Percentiles rank a stretch among this genome's conserved stretches.
Evolutionary conservation across 2,329 filamentous ascomycete genomes (phyloP).

Genomic region (Helminthosporium solani): DNA sequence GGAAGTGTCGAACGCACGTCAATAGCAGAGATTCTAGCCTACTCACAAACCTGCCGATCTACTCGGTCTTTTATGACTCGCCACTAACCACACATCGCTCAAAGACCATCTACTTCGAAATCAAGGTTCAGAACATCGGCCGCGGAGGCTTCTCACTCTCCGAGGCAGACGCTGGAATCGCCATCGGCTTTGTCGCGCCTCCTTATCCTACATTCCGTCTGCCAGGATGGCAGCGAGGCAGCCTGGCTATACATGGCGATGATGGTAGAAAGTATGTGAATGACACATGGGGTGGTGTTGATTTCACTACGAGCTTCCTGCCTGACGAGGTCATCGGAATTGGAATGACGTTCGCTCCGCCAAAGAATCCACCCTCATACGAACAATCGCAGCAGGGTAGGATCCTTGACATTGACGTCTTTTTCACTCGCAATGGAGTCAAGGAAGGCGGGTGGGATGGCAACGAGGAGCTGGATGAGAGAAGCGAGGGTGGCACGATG

Average conservation of each 20-base stretch:
- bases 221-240: conserved; percentile 78
- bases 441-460: conserved; percentile 66
- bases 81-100: conserved; percentile 54
- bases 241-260: conserved; percentile 74
- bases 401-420: conserved; percentile 58
- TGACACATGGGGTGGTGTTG: conserved; percentile 69
- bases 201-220: conserved; percentile 77
- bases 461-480: conserved; percentile 70
- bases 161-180: conserved; percentile 57
- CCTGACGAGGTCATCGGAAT: conserved; percentile 68
- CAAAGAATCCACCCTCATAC: conserved; percentile 38
- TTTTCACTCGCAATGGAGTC: conserved; percentile 69
- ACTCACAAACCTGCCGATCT: conserved; percentile 68
- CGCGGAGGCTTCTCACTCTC: conserved; percentile 24
- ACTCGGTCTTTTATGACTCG: conserved; percentile 60
- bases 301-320: conserved; percentile 66
- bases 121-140: conserved; percentile 56
- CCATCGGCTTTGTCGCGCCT: conserved; percentile 69
- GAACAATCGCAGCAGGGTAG: conserved; percentile 23
- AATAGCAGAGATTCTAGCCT: conserved; percentile 61
- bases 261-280: conserved; percentile 77
- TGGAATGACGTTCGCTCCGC: conserved; percentile 63
- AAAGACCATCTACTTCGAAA: conserved; percentile 71
- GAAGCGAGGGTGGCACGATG: conserved; percentile 60
- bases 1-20: conserved; percentile 47